Evolutionary conservation across 371 early-diverging fungal species (phyloP), one percentile per base, ranked within the genome.

Genomic region (Mucor plumbeus): DNA sequence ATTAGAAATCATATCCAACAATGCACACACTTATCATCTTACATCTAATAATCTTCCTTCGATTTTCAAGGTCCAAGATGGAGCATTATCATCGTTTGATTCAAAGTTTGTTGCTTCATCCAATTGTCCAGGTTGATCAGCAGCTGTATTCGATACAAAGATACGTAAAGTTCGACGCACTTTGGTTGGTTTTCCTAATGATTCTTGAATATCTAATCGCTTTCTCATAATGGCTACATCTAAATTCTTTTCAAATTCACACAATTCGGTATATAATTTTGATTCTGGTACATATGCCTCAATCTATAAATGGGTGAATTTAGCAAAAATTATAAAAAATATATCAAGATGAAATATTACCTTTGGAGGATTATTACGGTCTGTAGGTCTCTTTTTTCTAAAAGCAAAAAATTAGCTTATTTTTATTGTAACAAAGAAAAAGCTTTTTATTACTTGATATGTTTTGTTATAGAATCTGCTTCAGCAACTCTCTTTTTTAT

Each of bases 241-340:
- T 57, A 98, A 79, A 67, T 87, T 87, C 71, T 88, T 90, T 82
- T 98, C 99, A 64, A 92, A 87, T 35, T 94, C 90, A 67, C 89
- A 86, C 31, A 98, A 85, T 70, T 95, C 90, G 21, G 84, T 88
- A 77, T 95, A 97, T 38, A 95, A 74, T 60, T 85, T 87, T 26
- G 97, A 94, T 77, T 98, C 98, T 9, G 97, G 97, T 4, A 98
- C 90, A 76, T 90, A 90, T 0, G 90, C 78, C 59, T 95, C 95
- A 72, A 97, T 88, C 91, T 93, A 73, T 44, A 21, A 8, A 15
- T 7, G 15, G 5, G 33, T 34, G n/a, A 58, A 17, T 33, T 13
- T 14, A 60, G 31, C 33, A 31, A 17, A 35, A 34, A 17, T 35
- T 4, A 2, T 7, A 31, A 21, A 44, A 47, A 54, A 11, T 31